Percentiles rank a stretch among this genome's conserved stretches.
Evolutionary conservation across 2,329 filamentous ascomycete species (phyloP).

Genomic region (Colletotrichum nymphaeae): DNA sequence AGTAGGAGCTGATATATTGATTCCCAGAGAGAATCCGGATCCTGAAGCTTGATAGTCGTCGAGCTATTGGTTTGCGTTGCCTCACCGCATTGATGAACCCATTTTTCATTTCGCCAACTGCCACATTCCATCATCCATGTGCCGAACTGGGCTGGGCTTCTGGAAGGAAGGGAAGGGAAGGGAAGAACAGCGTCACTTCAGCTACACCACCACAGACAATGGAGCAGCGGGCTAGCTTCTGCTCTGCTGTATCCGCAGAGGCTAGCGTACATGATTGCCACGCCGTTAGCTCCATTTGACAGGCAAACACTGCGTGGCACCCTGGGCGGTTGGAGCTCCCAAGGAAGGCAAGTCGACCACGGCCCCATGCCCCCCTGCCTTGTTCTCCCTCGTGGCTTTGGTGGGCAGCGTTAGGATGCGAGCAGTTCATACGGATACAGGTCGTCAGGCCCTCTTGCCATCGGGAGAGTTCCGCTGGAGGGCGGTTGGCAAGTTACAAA

Average conservation of each 20-base stretch:
- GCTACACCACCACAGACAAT: not conserved
- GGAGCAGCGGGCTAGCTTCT: not conserved
- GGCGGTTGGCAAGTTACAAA: not conserved
- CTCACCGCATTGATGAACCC: slow-evolving; percentile 25
- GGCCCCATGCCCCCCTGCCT: not conserved
- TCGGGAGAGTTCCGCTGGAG: not conserved
- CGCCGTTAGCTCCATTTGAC: slow-evolving; percentile 8
- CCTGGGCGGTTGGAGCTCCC: slow-evolving; percentile 25
- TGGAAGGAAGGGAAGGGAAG: not conserved
- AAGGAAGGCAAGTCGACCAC: slow-evolving; percentile 16
- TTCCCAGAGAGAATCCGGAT: not conserved
- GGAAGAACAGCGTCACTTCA: not conserved
- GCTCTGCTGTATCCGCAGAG: not conserved
- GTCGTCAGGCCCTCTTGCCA: not conserved
- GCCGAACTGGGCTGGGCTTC: not conserved
- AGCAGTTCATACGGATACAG: not conserved
- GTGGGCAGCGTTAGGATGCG: not conserved
- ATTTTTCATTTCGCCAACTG: slow-evolving; percentile 25
- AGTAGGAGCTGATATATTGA: not conserved
- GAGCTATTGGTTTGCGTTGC: slow-evolving; percentile 3
- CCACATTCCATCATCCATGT: not conserved
- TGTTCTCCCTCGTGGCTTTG: not conserved
- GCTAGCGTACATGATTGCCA: not conserved
- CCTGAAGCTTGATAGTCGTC: not conserved
- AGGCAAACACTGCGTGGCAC: slow-evolving; percentile 25